phyloP scores from a whole-genome alignment of 768 basidiomycete species.

The Agrocybe praecox region DNA sequence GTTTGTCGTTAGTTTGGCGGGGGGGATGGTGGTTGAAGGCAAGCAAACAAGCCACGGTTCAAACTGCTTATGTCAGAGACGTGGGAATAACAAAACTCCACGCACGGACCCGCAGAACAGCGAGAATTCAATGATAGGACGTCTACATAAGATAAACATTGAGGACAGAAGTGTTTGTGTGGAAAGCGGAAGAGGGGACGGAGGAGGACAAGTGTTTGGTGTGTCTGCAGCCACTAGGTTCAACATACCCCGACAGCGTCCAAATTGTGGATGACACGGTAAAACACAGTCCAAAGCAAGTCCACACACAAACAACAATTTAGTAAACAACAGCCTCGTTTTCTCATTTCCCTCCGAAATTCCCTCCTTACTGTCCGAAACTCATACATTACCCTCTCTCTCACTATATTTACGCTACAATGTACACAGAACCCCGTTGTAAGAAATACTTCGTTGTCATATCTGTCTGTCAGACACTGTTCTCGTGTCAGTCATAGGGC shows the following conservation, averaged over 20 bases:
- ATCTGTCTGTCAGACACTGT: slow-evolving; percentile 3
- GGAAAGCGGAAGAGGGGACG: slow-evolving; percentile 26
- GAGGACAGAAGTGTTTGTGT: neutral
- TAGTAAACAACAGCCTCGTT: neutral
- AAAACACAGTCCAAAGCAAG: slow-evolving; percentile 66
- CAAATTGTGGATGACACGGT: slow-evolving; percentile 77
- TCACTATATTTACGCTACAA: too few species aligned
- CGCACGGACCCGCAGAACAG: slow-evolving; percentile 56
- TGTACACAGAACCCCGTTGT: neutral
- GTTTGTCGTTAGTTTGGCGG: slow-evolving; percentile 39
- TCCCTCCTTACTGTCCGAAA: too few species aligned
- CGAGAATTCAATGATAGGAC: slow-evolving; percentile 7
- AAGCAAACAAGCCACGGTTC: slow-evolving; percentile 48
- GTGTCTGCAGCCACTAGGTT: slow-evolving; percentile 53
- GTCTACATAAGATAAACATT: neutral
- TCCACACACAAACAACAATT: slow-evolving; percentile 51
- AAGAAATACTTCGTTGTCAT: neutral
- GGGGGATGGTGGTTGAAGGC: slow-evolving; percentile 47
- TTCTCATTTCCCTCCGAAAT: neutral
- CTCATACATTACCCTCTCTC: neutral
- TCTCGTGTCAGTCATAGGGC: slow-evolving; percentile 6
- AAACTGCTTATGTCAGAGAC: slow-evolving; percentile 54
- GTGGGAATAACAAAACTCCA: slow-evolving; percentile 54
- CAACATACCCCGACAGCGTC: slow-evolving; percentile 67
- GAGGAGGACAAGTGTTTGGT: slow-evolving; percentile 40